Base-by-base conservation (phyloP, 495 filamentous ascomycete species). In the Polyplosphaeria fusca region DNA sequence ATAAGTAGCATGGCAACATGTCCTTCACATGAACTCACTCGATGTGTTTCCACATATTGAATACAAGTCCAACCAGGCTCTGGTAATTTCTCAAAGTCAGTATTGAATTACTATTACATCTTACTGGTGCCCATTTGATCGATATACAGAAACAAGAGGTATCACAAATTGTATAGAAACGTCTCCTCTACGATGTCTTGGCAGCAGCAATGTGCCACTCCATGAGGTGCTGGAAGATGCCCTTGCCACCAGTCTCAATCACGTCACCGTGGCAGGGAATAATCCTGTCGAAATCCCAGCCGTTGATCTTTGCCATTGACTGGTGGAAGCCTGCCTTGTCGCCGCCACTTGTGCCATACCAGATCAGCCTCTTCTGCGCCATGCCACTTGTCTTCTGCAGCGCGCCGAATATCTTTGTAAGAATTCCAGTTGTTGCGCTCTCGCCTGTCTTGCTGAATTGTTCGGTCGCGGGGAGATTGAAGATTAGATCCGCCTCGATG, bases 261-360 rank as follows among this genome's bases (percentile, higher is more conserved):
- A 87, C 83, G 77, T 98, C 93, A 7, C 93, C 93, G 76, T 98
- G 93, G 68, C 91, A 96, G 1, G 91, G 89, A 65, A 97, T 83
- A 57, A 98, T 78, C 18, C 82, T 86, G 58, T 91, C 84, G 64
- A 95, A 91, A 57, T 92, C 87, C 92, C 92, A 98, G 37, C 65
- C 66, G 25, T 78, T 75, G 58, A 98, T 94, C 57, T 81, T 76
- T 58, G 68, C 67, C 27, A 88, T 73, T 58, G 85, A 88, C 61
- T 80, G 76, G 47, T 82, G 80, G 66, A 90, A 96, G 4, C 79
- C 83, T 13, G 65, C 28, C 43, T 90, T 76, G 70, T 96, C 82
- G 5, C 64, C 70, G 5, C 73, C 63, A 57, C 86, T 86, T 22
- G 85, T 64, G 11, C 74, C 77, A 69, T 95, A 88, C 93, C 93